Evolutionary conservation across 805 yeast species (phyloP), one percentile per base, ranked within the genome.

Genomic region (Ogataea zsoltii): DNA sequence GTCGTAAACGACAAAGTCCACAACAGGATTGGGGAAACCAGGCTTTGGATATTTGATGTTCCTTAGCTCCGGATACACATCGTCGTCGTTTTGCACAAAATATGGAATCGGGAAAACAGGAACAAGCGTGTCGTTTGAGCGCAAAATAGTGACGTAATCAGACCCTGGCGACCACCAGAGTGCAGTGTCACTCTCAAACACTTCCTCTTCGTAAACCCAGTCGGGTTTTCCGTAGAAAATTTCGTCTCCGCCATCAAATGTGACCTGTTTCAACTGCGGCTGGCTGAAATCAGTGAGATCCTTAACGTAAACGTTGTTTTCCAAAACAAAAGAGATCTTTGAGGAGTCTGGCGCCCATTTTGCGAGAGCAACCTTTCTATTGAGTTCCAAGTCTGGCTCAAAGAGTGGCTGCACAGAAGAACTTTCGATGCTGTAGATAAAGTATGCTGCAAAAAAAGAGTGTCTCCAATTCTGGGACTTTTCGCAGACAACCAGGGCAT

Each of bases 161-260:
- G 92, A 90, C 33, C 71, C 65, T 7, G 88, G 88, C 4, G 96
- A 84, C 96, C 96, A 90, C 96, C 96, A 89, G 38, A 88, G 54
- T 0, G 91, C 88, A 17, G 74, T 66, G 55, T 83, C 89, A 18
- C 79, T 75, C 29, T 79, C 80, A 42, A 86, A 75, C 0, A 89
- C 94, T 64, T 89, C 97, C 55, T 89, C 97, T 60, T 90, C 97
- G 55, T 89, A 89, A 7, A 88, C 95, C 97, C 97, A 89, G 60
- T 89, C 96, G 0, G 96, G 95, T 49, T 83, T 83, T 2, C 96
- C 97, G 60, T 90, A 85, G 66, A 89, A 88, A 7, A 88, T 71
- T 51, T 79, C 74, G 1, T 71, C 74, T 28, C 82, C 81, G 13
- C 96, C 96, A 57, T 86, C 94, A 33, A 49, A 48, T 0, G 97